Evolutionary conservation across 2,329 filamentous ascomycete genomes (phyloP), one percentile per base, ranked within the genome.

Genomic region (Trichoderma guizhouense): DNA sequence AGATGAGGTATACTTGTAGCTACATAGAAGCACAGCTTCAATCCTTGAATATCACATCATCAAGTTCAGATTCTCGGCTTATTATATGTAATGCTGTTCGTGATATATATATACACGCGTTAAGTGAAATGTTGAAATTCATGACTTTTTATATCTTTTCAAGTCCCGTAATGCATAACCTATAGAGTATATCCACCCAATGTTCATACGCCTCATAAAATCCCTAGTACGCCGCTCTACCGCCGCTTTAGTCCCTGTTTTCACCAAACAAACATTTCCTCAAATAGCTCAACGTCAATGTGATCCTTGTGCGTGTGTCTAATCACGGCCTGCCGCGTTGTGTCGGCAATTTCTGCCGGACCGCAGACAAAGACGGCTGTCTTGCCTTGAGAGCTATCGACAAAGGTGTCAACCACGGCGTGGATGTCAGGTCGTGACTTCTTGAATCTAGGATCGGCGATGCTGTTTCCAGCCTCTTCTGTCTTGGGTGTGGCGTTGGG

Each of bases 331-430:
- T 71, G 72, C 51, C 81, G 73, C 43, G 79, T 76, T 18, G 82
- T 78, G 71, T 83, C 81, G 0, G 79, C 80, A 80, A 83, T 81
- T 24, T 74, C 75, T 8, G 76, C 78, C 32, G 81, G 81, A 3
- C 81, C 81, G 71, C 81, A 83, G 18, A 79, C 78, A 39, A 82
- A 77, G 2, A 83, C 79, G 1, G 81, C 81, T 3, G 79, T 71
- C 8, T 74, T 74, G 15, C 72, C 72, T 9, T 74, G 74, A 8
- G 74, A 73, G 0, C 71, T 62, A 21, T 30, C 32, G 5, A 75
- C 75, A 3, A 78, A 77, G 14, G 77, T 75, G 28, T 76, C 75
- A 3, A 82, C 75, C 72, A 81, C 75, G 24, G 72, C 71, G 28
- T 74, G 36, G 1, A 81, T 77, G 14, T 78, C 75, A 2, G 80